Conservation (phyloP, 1,139 yeast genomes). For the Lodderomyces metapsilosis region DNA sequence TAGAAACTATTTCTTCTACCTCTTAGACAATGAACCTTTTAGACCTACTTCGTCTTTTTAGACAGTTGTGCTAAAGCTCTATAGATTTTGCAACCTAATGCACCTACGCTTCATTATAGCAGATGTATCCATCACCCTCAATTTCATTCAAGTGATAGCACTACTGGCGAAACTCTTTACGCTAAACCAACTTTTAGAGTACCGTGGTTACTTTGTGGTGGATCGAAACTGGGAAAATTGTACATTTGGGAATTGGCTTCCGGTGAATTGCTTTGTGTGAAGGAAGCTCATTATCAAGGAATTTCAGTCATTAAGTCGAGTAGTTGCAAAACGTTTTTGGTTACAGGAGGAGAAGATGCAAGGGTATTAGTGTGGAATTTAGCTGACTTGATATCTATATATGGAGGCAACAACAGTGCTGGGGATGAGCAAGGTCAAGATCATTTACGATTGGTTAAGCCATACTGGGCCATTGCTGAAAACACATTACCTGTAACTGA, state of each 20-base stretch:
- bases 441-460: constrained; percentile 29
- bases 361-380: constrained; percentile 76
- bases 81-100: no score
- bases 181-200: constrained; percentile 38
- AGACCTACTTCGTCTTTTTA: no score
- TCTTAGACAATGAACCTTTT: no score
- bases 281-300: constrained; percentile 83
- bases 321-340: constrained; percentile 64
- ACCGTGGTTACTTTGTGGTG: constrained; percentile 74
- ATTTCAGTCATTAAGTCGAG: constrained; percentile 62
- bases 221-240: constrained; percentile 68
- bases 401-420: constrained; percentile 10
- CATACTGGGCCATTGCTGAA: constrained; percentile 58
- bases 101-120: no score
- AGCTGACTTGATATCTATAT: constrained; percentile 52
- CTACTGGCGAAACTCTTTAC: constrained; percentile 4
- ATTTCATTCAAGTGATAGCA: no score
- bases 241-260: constrained; percentile 86
- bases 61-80: no score
- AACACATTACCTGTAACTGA: constrained; percentile 78
- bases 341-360: constrained; percentile 81
- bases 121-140: constrained; percentile 38
- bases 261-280: constrained; percentile 69
- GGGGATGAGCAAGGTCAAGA: constrained; percentile 1
- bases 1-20: no score